Evolutionary conservation across 306 rosid species (phyloP).

Genomic region (Luffa aegyptiaca): DNA sequence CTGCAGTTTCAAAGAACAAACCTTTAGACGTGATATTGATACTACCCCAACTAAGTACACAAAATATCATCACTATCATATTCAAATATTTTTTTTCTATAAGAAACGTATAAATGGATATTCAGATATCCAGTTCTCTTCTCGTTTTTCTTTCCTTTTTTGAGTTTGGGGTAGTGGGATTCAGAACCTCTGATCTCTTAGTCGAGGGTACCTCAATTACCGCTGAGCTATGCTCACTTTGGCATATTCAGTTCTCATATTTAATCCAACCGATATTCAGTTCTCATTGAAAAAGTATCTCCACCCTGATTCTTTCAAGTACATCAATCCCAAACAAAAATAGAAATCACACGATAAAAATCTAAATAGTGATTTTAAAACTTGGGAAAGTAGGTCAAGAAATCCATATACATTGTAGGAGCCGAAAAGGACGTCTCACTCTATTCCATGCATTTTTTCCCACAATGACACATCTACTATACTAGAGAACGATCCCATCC

Average conservation of each 20-base stretch:
- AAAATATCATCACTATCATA: not conserved
- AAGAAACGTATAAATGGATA: not conserved
- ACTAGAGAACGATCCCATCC: not conserved
- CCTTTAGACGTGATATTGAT: not conserved
- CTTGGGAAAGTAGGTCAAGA: not conserved
- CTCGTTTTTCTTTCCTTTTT: no score
- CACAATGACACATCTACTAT: no score
- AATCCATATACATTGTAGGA: no score
- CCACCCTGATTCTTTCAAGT: not conserved
- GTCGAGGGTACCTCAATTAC: no score
- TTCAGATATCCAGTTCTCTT: not conserved
- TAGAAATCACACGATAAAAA: not conserved
- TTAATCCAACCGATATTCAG: not conserved
- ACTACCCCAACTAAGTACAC: not conserved
- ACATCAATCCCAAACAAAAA: not conserved
- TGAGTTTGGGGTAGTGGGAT: no score
- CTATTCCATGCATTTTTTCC: no score
- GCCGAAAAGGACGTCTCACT: no score
- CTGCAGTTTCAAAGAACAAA: constrained; percentile 27
- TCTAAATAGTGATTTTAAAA: not conserved
- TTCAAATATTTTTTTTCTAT: not conserved
- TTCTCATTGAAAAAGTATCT: not conserved
- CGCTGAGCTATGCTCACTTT: no score
- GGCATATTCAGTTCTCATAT: no score
- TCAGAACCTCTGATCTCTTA: no score